phyloP scores from a whole-genome alignment of 441 rosid genomes.

The Rhodomyrtus psidioides region DNA sequence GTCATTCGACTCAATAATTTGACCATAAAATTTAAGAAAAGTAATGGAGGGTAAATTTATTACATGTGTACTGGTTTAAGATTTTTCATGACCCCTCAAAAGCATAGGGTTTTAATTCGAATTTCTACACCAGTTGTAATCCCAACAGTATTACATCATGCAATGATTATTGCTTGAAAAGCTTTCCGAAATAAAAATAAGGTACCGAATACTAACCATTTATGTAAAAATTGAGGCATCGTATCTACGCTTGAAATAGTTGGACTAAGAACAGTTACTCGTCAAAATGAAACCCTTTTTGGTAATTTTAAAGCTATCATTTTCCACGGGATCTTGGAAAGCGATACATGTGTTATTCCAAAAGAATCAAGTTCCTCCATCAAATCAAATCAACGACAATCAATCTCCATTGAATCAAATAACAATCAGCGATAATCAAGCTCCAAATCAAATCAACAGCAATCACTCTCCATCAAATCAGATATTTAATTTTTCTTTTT shows the following conservation, averaged over 20 bases:
- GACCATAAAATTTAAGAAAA: too few relatives aligned
- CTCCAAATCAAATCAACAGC: too few relatives aligned
- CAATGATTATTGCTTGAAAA: not conserved
- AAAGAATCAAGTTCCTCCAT: not conserved
- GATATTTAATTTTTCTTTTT: too few relatives aligned
- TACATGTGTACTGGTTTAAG: too few relatives aligned
- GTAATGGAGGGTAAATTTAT: too few relatives aligned
- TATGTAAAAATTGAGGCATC: not conserved
- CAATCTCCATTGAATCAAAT: too few relatives aligned
- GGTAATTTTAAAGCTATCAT: not conserved
- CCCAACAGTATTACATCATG: not conserved
- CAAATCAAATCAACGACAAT: too few relatives aligned
- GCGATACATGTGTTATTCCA: not conserved
- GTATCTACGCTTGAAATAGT: not conserved
- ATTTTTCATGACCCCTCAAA: not conserved
- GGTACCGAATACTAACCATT: not conserved
- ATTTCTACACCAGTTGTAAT: not conserved
- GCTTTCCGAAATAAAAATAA: too few relatives aligned
- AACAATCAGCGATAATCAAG: too few relatives aligned
- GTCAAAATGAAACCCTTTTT: not conserved
- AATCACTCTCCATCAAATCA: too few relatives aligned
- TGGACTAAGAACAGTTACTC: not conserved
- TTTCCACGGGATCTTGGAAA: not conserved
- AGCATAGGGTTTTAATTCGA: not conserved
- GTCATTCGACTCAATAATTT: too few relatives aligned